Evolutionary conservation across 345 rosid species (phyloP).

Genomic region (Syzygium oleosum): DNA sequence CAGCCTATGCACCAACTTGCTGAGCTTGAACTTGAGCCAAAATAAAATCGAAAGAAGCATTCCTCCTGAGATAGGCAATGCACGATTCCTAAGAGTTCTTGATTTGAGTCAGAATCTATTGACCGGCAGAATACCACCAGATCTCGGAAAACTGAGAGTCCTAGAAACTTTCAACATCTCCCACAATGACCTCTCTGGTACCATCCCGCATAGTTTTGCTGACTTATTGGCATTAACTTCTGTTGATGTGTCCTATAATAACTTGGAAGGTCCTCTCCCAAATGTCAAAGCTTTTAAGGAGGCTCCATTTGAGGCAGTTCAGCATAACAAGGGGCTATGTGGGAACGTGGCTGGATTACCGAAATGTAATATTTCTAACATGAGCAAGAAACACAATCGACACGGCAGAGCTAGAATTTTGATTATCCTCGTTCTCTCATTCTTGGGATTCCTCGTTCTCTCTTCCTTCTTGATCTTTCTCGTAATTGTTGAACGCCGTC

Average conservation of each 20-base stretch:
- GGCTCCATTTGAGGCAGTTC: neutral
- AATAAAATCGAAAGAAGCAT: neutral
- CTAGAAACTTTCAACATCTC: slow-evolving; percentile 14
- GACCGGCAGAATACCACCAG: slow-evolving; percentile 4
- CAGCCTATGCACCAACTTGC: neutral
- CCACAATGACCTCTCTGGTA: slow-evolving; percentile 7
- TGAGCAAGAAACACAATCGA: neutral
- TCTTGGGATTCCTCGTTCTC: neutral
- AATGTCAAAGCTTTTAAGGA: neutral
- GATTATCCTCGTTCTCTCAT: neutral
- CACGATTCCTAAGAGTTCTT: neutral
- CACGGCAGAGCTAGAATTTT: neutral
- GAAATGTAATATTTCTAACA: neutral
- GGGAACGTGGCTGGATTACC: neutral
- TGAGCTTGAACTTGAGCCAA: slow-evolving; percentile 9
- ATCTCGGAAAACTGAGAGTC: neutral
- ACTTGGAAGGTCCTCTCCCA: neutral
- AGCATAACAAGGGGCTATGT: slow-evolving; percentile 14
- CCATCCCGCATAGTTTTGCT: slow-evolving; percentile 4
- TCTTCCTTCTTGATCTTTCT: neutral
- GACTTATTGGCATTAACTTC: slow-evolving; percentile 3
- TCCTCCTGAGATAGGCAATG: neutral
- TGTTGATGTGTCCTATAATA: slow-evolving; percentile 14
- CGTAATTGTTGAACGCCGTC: fast-evolving
- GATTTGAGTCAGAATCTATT: slow-evolving; percentile 16